Conservation (phyloP, 2,329 filamentous ascomycete genomes). For the Furcasterigmium sp. region DNA sequence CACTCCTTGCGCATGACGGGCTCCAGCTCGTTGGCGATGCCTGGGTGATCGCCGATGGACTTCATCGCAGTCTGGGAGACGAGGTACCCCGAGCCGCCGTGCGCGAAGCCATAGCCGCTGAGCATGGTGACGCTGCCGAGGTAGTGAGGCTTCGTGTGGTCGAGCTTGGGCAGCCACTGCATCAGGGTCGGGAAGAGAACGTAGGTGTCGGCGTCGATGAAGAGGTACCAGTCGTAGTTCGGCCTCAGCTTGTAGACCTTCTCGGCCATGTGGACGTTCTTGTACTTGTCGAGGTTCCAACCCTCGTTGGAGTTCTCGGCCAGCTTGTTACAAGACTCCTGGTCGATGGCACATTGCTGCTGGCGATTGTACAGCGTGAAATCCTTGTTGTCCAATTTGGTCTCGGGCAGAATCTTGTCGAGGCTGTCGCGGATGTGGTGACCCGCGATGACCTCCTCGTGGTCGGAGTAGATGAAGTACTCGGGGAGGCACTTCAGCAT, state of each 20-base stretch:
- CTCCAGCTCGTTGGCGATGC: slow-evolving; percentile 43
- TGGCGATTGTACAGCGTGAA: slow-evolving; percentile 45
- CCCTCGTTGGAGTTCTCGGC: slow-evolving; percentile 24
- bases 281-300: slow-evolving; percentile 58
- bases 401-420: slow-evolving; percentile 34
- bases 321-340: slow-evolving; percentile 36
- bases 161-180: slow-evolving; percentile 38
- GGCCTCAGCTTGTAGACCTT: slow-evolving; percentile 46
- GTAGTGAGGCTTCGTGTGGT: slow-evolving; percentile 38
- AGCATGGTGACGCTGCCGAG: slow-evolving; percentile 44
- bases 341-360: slow-evolving; percentile 36
- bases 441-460: slow-evolving; percentile 41
- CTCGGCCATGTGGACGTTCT: slow-evolving; percentile 55
- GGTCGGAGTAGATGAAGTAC: slow-evolving; percentile 54
- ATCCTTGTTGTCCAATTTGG: slow-evolving; percentile 39
- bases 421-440: slow-evolving; percentile 40
- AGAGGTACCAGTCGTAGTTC: slow-evolving; percentile 53
- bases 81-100: slow-evolving; percentile 52
- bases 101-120: slow-evolving; percentile 39
- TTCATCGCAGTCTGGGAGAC: slow-evolving; percentile 44
- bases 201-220: slow-evolving; percentile 55
- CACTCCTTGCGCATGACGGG: slow-evolving; percentile 31
- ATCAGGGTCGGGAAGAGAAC: slow-evolving; percentile 48
- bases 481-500: slow-evolving; percentile 43
- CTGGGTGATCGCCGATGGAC: slow-evolving; percentile 30